Evolutionary conservation across 1,284 basidiomycete genomes (phyloP).

Genomic region (Pseudomicrostroma phylloplanum): DNA sequence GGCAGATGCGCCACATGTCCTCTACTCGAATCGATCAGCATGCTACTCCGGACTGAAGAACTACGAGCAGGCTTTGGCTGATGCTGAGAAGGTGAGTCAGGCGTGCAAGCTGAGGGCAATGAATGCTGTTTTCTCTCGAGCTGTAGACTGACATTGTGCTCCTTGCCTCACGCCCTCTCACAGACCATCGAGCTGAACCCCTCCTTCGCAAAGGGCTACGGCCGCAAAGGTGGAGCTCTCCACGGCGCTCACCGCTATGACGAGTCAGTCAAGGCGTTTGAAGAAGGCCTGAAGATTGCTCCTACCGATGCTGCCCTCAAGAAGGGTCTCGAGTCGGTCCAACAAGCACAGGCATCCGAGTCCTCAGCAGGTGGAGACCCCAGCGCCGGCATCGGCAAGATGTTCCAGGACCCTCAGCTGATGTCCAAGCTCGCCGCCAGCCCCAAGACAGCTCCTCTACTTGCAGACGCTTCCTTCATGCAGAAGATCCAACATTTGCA

Average conservation of each 20-base stretch:
- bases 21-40: conserved; percentile 89
- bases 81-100: conserved; percentile 74
- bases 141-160: conserved; percentile 6
- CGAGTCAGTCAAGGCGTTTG: conserved; percentile 75
- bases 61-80: conserved; percentile 70
- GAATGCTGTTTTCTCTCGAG: background rate
- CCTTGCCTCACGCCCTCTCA: background rate
- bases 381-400: conserved; percentile 62
- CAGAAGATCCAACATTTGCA: conserved; percentile 51
- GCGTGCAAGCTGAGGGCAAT: no score
- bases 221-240: conserved; percentile 87
- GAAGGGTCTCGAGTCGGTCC: conserved; percentile 66
- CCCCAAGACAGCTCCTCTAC: conserved; percentile 74
- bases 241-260: conserved; percentile 74
- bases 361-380: conserved; percentile 15
- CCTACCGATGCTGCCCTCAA: conserved; percentile 68
- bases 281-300: conserved; percentile 73
- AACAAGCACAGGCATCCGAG: conserved; percentile 20
- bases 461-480: conserved; percentile 67
- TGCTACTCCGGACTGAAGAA: conserved; percentile 76
- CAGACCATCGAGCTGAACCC: conserved; percentile 67
- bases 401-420: conserved; percentile 80
- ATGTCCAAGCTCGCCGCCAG: conserved; percentile 75
- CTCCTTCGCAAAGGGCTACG: conserved; percentile 83
- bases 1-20: conserved; percentile 60